Base-by-base conservation (phyloP, 805 yeast genomes). In the Barnettozyma pratensis region DNA sequence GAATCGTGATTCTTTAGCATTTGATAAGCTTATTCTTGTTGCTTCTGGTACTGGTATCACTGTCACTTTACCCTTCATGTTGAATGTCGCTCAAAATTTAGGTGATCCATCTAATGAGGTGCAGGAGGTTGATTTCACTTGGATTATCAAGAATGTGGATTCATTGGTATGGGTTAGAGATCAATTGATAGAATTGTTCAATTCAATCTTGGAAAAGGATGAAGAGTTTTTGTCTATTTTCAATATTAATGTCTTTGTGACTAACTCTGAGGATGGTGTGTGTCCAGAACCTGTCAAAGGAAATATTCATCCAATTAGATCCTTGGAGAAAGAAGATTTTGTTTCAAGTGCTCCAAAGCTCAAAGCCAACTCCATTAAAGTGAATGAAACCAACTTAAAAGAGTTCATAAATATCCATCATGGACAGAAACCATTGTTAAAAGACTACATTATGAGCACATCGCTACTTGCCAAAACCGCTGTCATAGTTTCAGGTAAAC, bases 31-130 rank as follows among this genome's bases (percentile, higher is more conserved):
- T 7, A 57, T 66, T 8, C 55, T 78, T 27, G 19, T 76, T 2
- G 63, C 77, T 26, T 64, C 78, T 1, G 85, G 85, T 4, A 70
- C 76, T 41, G 84, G 85, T 38, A 70, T 79, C 12, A 68, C 81
- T 4, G 77, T 75, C 0, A 67, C 76, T 2, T 49, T 76, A 25
- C 79, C 83, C 9, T 77, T 73, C 50, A 55, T 74, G 42, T 39
- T 54, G 9, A 48, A 64, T 50, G 50, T 58, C 50, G 48, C 52
- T 3, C 46, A 51, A 7, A 36, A 56, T 44, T 37, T 55, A 0
- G 37, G 27, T 4, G 40, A 43, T 36, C 42, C 52, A 6, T 37
- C 60, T 11, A 46, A 49, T 45, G 26, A 55, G 49, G 38, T 69
- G 52, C 12, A 57, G 48, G 56, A 53, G 5, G 63, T 77, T 29